Evolutionary conservation across 2,329 filamentous ascomycete genomes (phyloP), one percentile per base, ranked within the genome.

Genomic region (Escovopsis sp.): DNA sequence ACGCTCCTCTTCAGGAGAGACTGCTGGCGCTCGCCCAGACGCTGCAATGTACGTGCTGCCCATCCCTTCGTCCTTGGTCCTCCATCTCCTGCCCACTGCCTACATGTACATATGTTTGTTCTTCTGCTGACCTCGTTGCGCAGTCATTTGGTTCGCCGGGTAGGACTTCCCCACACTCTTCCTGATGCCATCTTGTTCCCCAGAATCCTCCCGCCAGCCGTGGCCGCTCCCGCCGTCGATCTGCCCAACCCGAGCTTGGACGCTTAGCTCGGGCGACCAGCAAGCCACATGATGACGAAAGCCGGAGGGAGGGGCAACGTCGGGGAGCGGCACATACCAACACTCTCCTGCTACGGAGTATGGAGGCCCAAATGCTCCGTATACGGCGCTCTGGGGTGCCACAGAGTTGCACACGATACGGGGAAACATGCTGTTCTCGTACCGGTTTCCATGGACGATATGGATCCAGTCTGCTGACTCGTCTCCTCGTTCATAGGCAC

Each of bases 21-120:
- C 63, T 94, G 41, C 61, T 84, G 50, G 68, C 72, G 48, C 70
- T 96, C 47, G 86, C 79, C 46, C 77, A 93, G 60, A 96, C 87
- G 31, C 68, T 96, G 47, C 90, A 96, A 67, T 98, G 88, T 80
- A 75, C 58, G 64, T 75, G 56, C 55, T 45, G 35, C 11, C 25
- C 27, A 9, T 19, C 27, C 21, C 10, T 10, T 23, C n/a, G n/a
- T n/a, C n/a, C n/a, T n/a, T n/a, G n/a, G n/a, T n/a, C 21, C 21
- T 23, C 3, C 2, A 23, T 5, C 21, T 23, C 21, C 10, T 10
- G 2, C 6, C 21, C 21, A n/a, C n/a, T n/a, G n/a, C n/a, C n/a
- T n/a, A n/a, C n/a, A n/a, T n/a, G 25, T 17, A 25, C 31, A 15
- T 18, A 10, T 13, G 19, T 21, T n/a, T 23, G 31, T 17, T 14